phyloP scores from a whole-genome alignment of 176 grass and related monocot species.

The Oryza rufipogon region DNA sequence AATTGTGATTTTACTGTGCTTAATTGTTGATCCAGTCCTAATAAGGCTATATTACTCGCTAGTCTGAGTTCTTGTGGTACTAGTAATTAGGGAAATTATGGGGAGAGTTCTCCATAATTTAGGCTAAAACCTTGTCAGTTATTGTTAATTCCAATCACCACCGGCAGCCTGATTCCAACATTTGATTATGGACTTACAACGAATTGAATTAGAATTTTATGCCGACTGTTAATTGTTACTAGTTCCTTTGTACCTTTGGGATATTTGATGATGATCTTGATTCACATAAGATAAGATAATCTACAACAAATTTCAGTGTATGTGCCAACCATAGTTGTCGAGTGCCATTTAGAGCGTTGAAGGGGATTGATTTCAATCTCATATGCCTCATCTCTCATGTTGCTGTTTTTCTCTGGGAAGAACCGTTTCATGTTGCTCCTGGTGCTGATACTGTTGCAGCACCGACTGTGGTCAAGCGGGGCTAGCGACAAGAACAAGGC shows the following conservation, averaged over 20 bases:
- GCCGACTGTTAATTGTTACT: no score
- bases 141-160: not conserved
- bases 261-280: not conserved
- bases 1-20: not conserved
- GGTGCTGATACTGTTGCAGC: conserved; percentile 29
- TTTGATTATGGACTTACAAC: not conserved
- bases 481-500: conserved; percentile 61
- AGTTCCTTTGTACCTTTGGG: not conserved
- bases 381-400: not conserved
- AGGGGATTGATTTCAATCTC: conserved; percentile 19
- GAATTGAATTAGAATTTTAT: not conserved
- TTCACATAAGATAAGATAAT: not conserved
- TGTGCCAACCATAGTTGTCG: not conserved
- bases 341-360: not conserved
- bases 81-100: not conserved
- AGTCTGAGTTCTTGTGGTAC: not conserved
- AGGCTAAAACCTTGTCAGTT: not conserved
- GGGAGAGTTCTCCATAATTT: not conserved
- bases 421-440: conserved; percentile 14
- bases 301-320: conserved; percentile 19
- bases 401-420: not conserved
- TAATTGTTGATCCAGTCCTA: not conserved
- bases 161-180: not conserved
- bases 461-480: conserved; percentile 59
- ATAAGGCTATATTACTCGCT: no score